These are phyloP conservation scores for Xylariaceae sp. DNA, from an alignment of 2,329 filamentous ascomycete genomes.

Conservation along the genomic window DNA sequence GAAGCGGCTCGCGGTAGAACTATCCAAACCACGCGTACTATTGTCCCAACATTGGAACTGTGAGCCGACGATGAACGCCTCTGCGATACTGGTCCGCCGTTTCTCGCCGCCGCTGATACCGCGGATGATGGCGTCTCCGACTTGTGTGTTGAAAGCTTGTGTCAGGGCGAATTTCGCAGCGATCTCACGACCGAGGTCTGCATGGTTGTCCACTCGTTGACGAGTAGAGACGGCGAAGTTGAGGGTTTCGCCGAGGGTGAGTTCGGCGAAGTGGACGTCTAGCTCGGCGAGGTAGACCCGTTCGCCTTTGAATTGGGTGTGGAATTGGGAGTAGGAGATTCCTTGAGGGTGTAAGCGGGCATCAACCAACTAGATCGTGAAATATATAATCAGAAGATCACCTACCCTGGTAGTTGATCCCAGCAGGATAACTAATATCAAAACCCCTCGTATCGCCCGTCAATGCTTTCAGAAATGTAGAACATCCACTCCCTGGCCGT, in stretches of 20 bases:
- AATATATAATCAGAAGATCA: too few species aligned
- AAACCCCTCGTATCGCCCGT: slow-evolving; percentile 22
- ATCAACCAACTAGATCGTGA: not conserved
- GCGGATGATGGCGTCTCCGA: slow-evolving; percentile 68
- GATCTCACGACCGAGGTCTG: not conserved
- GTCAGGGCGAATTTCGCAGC: slow-evolving; percentile 10
- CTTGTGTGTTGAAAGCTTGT: slow-evolving; percentile 57
- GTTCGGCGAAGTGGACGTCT: slow-evolving; percentile 58
- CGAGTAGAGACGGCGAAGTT: slow-evolving; percentile 37
- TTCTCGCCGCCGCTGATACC: slow-evolving; percentile 69
- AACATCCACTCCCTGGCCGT: slow-evolving; percentile 45
- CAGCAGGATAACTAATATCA: slow-evolving; percentile 10
- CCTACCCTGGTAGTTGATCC: slow-evolving; percentile 54
- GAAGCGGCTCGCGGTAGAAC: slow-evolving; percentile 68
- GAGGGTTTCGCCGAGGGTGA: slow-evolving; percentile 69
- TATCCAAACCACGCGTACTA: slow-evolving; percentile 65
- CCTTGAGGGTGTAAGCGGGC: slow-evolving; percentile 33
- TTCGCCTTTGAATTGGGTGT: slow-evolving; percentile 53
- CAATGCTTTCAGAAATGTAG: slow-evolving; percentile 47
- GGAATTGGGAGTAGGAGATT: slow-evolving; percentile 43
- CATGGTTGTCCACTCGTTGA: not conserved
- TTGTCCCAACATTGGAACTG: slow-evolving; percentile 62
- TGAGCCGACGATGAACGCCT: slow-evolving; percentile 50
- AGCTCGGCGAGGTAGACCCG: slow-evolving; percentile 37
- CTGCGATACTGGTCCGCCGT: slow-evolving; percentile 57